Evolutionary conservation across 345 rosid genomes (phyloP).

Genomic region (Erodium maritimum): DNA sequence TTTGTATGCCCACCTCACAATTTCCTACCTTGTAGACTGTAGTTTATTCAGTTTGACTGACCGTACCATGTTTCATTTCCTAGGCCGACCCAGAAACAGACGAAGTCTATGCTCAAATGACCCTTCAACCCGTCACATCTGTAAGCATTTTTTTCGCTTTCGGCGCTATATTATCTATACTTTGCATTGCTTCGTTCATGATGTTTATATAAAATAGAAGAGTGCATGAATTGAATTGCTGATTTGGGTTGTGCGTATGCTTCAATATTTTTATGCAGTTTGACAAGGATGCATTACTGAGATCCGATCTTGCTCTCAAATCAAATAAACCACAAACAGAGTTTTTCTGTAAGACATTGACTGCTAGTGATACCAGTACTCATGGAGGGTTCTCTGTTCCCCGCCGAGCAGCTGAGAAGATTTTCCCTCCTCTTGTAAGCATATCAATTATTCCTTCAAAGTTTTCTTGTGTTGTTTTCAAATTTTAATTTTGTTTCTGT

Average conservation of each 20-base stretch:
- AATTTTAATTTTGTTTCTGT: conserved; percentile 9
- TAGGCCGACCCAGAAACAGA: conserved; percentile 95
- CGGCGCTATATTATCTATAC: no score
- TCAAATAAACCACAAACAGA: conserved; percentile 60
- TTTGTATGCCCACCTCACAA: neutral
- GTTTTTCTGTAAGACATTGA: conserved; percentile 87
- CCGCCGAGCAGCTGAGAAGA: conserved; percentile 90
- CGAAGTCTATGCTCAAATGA: conserved; percentile 97
- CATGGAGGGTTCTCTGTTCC: conserved; percentile 99
- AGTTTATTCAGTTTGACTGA: neutral
- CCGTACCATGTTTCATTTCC: conserved; percentile 16
- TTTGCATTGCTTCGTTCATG: no score
- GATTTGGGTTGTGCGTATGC: neutral
- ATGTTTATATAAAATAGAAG: no score
- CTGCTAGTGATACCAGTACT: conserved; percentile 97
- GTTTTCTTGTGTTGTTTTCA: neutral
- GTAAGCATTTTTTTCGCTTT: conserved; percentile 36
- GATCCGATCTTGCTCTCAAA: conserved; percentile 82
- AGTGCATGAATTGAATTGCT: neutral
- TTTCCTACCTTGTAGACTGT: neutral
- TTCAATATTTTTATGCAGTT: conserved; percentile 39
- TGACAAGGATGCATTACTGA: conserved; percentile 76
- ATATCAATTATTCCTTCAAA: neutral
- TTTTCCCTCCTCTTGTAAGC: conserved; percentile 78
- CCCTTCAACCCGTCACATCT: conserved; percentile 73